These are phyloP conservation scores for Termitomyces sp. DNA, from an alignment of 768 basidiomycete species.

Conservation along the genomic window DNA sequence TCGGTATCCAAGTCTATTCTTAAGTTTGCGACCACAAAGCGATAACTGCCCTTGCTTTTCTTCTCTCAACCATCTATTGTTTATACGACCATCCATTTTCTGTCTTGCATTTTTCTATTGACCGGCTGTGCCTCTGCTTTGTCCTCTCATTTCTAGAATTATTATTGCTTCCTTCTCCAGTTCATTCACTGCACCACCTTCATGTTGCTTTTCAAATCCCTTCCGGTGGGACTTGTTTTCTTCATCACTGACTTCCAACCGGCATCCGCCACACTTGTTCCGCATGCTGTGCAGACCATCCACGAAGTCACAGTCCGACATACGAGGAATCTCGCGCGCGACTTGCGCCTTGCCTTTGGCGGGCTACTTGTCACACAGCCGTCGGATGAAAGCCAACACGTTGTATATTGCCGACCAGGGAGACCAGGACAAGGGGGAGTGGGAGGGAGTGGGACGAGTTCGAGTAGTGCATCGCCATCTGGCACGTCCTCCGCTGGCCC, in stretches of 20 bases:
- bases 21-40: constrained; percentile 11
- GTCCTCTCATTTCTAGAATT: constrained; percentile 12
- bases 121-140: constrained; percentile 19
- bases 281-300: constrained; percentile 37
- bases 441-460: constrained; percentile 11
- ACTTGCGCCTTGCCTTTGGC: constrained; percentile 62
- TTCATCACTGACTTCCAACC: constrained; percentile 24
- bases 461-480: background rate
- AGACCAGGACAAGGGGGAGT: constrained; percentile 19
- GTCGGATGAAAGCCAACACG: constrained; percentile 14
- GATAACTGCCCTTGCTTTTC: constrained; percentile 10
- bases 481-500: background rate
- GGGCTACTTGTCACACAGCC: constrained; percentile 41
- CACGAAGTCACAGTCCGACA: constrained; percentile 52
- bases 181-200: background rate
- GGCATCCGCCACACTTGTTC: constrained; percentile 27
- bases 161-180: constrained; percentile 7
- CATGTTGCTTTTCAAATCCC: constrained; percentile 21
- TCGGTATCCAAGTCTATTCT: constrained; percentile 16
- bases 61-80: constrained; percentile 3
- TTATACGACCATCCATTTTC: constrained; percentile 5
- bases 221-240: constrained; percentile 30
- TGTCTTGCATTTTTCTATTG: constrained; percentile 10
- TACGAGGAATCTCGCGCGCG: constrained; percentile 58
- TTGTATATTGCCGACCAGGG: constrained; percentile 40